A percentile compares a stretch with the other conserved stretches of the same genome.
These are phyloP conservation scores for Acanthamoeba sp. DNA, from an alignment of 208 protist species.

Conservation along the genomic window DNA sequence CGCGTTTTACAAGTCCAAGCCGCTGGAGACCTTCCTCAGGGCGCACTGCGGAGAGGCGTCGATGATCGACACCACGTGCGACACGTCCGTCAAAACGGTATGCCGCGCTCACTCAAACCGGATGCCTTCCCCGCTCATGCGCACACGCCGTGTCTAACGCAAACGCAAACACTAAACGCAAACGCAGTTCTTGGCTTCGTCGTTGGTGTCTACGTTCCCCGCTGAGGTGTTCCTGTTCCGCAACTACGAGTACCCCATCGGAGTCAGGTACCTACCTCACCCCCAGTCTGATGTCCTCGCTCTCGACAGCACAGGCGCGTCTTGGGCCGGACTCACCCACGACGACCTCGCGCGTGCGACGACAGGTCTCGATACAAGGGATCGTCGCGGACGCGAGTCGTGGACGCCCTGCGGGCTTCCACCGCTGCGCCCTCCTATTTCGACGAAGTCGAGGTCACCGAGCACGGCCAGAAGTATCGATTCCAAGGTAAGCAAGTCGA, in stretches of 20 bases:
- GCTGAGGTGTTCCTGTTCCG: slow-evolving; percentile 65
- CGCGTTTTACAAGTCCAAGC: slow-evolving; percentile 70
- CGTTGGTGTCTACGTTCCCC: slow-evolving; percentile 49
- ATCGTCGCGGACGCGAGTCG: background rate
- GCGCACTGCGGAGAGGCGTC: slow-evolving; percentile 46
- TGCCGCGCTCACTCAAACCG: background rate
- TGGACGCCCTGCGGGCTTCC: slow-evolving; percentile 68
- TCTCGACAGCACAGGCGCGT: too few relatives aligned
- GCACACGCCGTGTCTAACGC: too few relatives aligned
- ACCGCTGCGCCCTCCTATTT: slow-evolving; percentile 77
- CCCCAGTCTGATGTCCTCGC: too few relatives aligned
- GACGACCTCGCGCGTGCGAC: background rate
- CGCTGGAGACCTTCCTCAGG: slow-evolving; percentile 6
- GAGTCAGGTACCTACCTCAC: background rate
- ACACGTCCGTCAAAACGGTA: slow-evolving; percentile 52
- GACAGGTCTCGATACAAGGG: slow-evolving; percentile 50
- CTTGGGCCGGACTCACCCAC: too few relatives aligned
- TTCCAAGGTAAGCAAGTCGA: background rate
- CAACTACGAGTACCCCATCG: slow-evolving; percentile 69
- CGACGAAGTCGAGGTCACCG: slow-evolving; percentile 70
- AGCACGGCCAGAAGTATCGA: slow-evolving; percentile 13
- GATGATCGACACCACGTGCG: slow-evolving; percentile 71
- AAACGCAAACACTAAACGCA: too few relatives aligned
- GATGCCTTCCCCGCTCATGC: background rate
- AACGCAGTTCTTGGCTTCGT: slow-evolving; percentile 61